phyloP scores from a whole-genome alignment of 345 rosid species.

The Melaleuca quinquenervia region DNA sequence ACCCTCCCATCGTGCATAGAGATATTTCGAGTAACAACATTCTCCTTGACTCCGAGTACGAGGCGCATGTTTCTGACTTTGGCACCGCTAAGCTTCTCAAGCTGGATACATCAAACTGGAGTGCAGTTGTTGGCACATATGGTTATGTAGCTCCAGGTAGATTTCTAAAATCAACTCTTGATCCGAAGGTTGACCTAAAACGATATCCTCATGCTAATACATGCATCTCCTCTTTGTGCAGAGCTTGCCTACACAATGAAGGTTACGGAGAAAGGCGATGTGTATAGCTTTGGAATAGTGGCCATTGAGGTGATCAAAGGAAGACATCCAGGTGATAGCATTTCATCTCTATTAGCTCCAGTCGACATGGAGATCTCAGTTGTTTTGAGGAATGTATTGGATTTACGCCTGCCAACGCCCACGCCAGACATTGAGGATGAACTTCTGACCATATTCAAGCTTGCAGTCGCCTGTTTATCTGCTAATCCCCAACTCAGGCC shows the following conservation, averaged over 20 bases:
- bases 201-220: neutral
- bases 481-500: constrained; percentile 23
- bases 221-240: neutral
- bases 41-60: constrained; percentile 5
- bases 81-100: constrained; percentile 11
- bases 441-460: neutral
- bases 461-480: constrained; percentile 9
- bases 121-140: constrained; percentile 4
- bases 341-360: neutral
- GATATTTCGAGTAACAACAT: constrained; percentile 17
- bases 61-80: constrained; percentile 14
- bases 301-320: constrained; percentile 9
- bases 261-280: constrained; percentile 6
- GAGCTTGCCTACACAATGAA: constrained; percentile 16
- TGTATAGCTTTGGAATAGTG: constrained; percentile 11
- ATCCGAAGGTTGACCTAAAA: neutral
- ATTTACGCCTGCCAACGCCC: constrained; percentile 10
- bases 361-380: neutral
- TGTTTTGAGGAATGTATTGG: constrained; percentile 1
- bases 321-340: constrained; percentile 4
- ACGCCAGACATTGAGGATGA: constrained; percentile 4
- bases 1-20: constrained; percentile 7
- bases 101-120: constrained; percentile 7
- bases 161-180: neutral
- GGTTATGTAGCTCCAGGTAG: constrained; percentile 14